Evolutionary conservation across 768 basidiomycete species (phyloP).

Genomic region (Astraeus odoratus): DNA sequence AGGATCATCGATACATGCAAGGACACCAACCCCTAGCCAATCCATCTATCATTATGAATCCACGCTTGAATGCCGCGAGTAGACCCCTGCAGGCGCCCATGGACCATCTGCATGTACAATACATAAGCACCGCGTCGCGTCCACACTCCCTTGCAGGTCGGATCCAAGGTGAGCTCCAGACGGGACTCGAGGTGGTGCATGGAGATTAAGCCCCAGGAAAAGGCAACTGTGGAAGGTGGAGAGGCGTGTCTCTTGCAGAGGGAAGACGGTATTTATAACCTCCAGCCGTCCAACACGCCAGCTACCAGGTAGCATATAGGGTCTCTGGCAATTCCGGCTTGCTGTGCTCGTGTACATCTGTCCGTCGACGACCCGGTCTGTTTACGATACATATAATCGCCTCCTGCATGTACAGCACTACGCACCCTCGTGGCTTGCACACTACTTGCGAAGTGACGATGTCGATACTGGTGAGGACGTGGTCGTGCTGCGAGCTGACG

Average conservation of each 20-base stretch:
- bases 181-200: conserved; percentile 1
- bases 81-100: not conserved
- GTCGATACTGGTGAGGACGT: conserved; percentile 24
- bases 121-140: not conserved
- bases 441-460: conserved; percentile 18
- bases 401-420: conserved; percentile 9
- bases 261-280: not conserved
- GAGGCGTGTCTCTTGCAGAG: not conserved
- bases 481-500: conserved; percentile 6
- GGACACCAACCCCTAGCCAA: not conserved
- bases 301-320: conserved; percentile 10
- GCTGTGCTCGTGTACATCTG: conserved; percentile 15
- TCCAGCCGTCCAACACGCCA: not conserved
- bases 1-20: not conserved
- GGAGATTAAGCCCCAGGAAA: not conserved
- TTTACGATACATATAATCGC: conserved; percentile 19
- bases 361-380: conserved; percentile 4
- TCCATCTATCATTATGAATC: not conserved
- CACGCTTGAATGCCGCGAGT: not conserved
- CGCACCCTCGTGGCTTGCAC: conserved; percentile 19
- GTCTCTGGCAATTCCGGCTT: conserved; percentile 6
- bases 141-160: not conserved
- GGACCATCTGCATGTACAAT: not conserved
- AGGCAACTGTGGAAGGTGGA: not conserved
- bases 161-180: conserved; percentile 1